Evolutionary conservation across 176 grass and related monocot species (phyloP), one percentile per base, ranked within the genome.

Genomic region (Neostapfia colusana): DNA sequence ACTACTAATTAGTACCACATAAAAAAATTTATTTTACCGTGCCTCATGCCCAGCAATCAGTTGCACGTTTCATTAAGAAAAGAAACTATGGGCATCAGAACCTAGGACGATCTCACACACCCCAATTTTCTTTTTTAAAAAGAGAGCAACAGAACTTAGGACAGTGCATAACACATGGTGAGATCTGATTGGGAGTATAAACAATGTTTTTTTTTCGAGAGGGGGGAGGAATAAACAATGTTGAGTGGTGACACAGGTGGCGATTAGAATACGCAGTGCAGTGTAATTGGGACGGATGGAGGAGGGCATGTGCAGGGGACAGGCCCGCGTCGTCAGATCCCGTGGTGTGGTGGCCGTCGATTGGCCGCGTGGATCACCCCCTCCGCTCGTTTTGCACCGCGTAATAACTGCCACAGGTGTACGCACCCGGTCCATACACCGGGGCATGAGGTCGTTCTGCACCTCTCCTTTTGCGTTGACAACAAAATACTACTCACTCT

Each of bases 141-240:
- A 23, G 10, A n/a, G 2, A n/a, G 3, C 0, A 23, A 0, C 73
- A 75, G 41, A 46, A 62, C 40, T 62, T 57, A 79, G 65, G 37
- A 58, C 51, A 10, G 20, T 67, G 65, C 77, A 69, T 42, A 37
- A 69, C 51, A 49, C 53, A 48, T 48, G 78, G 40, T 59, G 20
- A 24, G 54, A 70, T 62, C 40, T 48, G 2, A 17, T 81, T 71
- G 54, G 55, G 16, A 3, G 42, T 36, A 71, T 81, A 72, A 60
- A 70, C 65, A 80, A 80, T 46, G 24, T 25, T 7, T n/a, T n/a
- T n/a, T n/a, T n/a, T n/a, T n/a, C n/a, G n/a, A n/a, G n/a, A n/a
- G n/a, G n/a, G n/a, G n/a, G n/a, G n/a, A n/a, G n/a, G n/a, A 46
- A 71, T 81, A 72, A 60, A 70, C 65, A 80, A 80, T 46, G 24